Evolutionary conservation across 2,329 filamentous ascomycete species (phyloP).

Genomic region (Daldinia sp.): DNA sequence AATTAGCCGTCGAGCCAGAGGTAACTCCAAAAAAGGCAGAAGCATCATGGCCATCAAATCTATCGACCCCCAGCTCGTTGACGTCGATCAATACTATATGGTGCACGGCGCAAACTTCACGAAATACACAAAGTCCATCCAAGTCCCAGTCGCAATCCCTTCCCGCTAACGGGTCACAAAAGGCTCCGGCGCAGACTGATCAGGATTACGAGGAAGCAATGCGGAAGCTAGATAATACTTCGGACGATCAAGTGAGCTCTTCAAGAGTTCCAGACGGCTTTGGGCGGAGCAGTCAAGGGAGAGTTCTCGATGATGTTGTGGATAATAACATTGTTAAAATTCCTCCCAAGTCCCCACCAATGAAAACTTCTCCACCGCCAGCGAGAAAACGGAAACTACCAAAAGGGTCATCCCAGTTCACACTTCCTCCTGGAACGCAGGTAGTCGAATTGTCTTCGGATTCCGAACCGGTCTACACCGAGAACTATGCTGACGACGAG

Average conservation of each 20-base stretch:
- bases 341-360: conserved; percentile 20
- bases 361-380: conserved; percentile 48
- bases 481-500: conserved; percentile 57
- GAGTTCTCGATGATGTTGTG: background rate
- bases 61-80: conserved; percentile 41
- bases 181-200: conserved; percentile 46
- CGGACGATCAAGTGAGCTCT: conserved; percentile 39
- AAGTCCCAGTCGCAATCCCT: conserved; percentile 48
- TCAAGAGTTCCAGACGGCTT: conserved; percentile 42
- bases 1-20: background rate
- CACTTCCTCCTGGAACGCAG: conserved; percentile 54
- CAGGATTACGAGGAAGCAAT: conserved; percentile 60
- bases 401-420: conserved; percentile 44
- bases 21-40: background rate
- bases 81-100: conserved; percentile 55
- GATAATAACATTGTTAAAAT: conserved; percentile 20
- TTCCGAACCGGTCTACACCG: conserved; percentile 51
- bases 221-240: conserved; percentile 55
- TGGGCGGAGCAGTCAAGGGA: conserved; percentile 18
- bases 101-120: conserved; percentile 56
- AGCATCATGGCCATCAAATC: conserved; percentile 19
- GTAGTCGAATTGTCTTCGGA: conserved; percentile 55
- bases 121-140: conserved; percentile 53
- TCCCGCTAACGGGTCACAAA: conserved; percentile 48
- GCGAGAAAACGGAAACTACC: conserved; percentile 20